Conservation (phyloP, 2,329 filamentous ascomycete genomes). For the Pseudogymnoascus sp. region DNA sequence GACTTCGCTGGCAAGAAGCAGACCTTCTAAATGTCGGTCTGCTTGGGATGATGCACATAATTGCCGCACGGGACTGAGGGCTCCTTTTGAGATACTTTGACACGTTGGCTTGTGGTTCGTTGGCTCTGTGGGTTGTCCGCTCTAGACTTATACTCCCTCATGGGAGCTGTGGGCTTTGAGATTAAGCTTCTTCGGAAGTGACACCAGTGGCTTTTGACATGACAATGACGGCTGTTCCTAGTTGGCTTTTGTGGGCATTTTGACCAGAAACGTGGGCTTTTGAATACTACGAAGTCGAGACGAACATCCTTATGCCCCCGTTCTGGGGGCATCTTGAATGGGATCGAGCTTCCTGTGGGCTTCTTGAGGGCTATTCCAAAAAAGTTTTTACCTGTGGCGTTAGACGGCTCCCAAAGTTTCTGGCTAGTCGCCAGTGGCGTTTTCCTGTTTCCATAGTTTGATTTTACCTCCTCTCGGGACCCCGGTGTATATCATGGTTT, state of each 20-base stretch:
- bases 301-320: slow-evolving; percentile 25
- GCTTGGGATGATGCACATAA: neutral
- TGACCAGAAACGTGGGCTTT: slow-evolving; percentile 24
- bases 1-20: slow-evolving; percentile 51
- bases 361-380: slow-evolving; percentile 18
- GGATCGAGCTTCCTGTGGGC: slow-evolving; percentile 29
- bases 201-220: slow-evolving; percentile 23
- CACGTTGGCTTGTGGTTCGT: slow-evolving; percentile 25
- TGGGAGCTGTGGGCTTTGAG: slow-evolving; percentile 31
- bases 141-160: slow-evolving; percentile 28
- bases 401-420: neutral
- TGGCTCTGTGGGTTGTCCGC: slow-evolving; percentile 31
- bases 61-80: slow-evolving; percentile 20
- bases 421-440: slow-evolving; percentile 10
- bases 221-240: slow-evolving; percentile 21
- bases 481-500: slow-evolving; percentile 6
- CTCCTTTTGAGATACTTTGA: slow-evolving; percentile 15
- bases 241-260: slow-evolving; percentile 22
- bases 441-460: slow-evolving; percentile 1
- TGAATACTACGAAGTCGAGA: slow-evolving; percentile 26
- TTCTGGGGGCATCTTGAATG: slow-evolving; percentile 21
- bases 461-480: neutral
- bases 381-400: slow-evolving; percentile 17
- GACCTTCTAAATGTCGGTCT: slow-evolving; percentile 31
- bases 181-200: slow-evolving; percentile 17